Evolutionary conservation across 1,139 yeast species (phyloP), one percentile per base, ranked within the genome.

Genomic region (Lodderomyces parapsilosis): DNA sequence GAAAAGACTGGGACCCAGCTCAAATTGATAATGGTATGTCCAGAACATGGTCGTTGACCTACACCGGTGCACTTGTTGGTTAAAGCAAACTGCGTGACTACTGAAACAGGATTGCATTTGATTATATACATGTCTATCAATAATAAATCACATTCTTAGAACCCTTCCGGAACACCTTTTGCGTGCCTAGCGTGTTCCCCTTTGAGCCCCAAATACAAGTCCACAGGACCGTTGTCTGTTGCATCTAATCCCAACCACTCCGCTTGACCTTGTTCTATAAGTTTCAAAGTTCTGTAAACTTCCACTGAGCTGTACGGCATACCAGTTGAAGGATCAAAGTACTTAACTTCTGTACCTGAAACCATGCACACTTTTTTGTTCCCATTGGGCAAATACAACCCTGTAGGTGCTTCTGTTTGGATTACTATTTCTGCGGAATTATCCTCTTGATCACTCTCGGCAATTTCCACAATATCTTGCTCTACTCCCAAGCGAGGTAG

Each of bases 141-240:
- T 3, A 8, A 30, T 34, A 43, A 56, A 30, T 50, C 55, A 40
- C 61, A 8, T 15, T 15, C 14, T 30, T n/a, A 30, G 63, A 89
- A 89, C 2, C 95, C 95, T 42, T 83, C 85, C 0, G 98, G 98
- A 4, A 90, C 96, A 4, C 96, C 97, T 48, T 77, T 76, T 0
- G 96, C 96, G 51, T 83, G 91, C 37, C 78, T 68, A 10, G 54
- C 51, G 35, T 66, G 68, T 10, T 76, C 74, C 33, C 74, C 74
- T 46, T 84, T 71, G 13, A 78, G 68, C 25, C 81, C 81, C 34
- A 84, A 76, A 54, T 84, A 84, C 10, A 72, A 49, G 49, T 71
- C 76, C 1, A 78, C 75, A 0, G 90, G 87, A 13, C 94, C 94
- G 40, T 79, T 72, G 36, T 83, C 72, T 43, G 70, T 71, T 30